phyloP scores from a whole-genome alignment of 2,329 filamentous ascomycete species.

The Neurospora crassa region DNA sequence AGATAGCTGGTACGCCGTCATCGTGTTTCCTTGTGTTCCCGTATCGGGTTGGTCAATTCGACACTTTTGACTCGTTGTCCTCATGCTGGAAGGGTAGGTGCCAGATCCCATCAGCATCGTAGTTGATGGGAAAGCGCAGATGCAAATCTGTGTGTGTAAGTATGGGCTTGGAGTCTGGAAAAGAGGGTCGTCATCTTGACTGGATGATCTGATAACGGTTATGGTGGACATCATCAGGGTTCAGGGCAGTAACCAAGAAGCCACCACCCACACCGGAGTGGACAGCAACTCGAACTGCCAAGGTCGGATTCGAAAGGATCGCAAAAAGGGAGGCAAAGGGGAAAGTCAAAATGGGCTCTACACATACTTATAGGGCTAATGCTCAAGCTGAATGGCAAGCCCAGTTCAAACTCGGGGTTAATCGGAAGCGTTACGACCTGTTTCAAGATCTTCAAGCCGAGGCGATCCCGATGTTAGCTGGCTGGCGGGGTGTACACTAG shows the following conservation, averaged over 20 bases:
- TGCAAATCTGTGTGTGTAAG: neutral
- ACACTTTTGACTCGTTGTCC: neutral
- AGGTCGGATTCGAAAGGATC: neutral
- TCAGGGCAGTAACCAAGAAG: neutral
- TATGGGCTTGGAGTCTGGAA: neutral
- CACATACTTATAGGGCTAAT: neutral
- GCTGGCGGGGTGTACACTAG: neutral
- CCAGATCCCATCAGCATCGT: neutral
- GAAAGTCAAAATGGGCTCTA: neutral
- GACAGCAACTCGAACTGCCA: neutral
- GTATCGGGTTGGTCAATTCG: neutral
- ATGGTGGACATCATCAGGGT: neutral
- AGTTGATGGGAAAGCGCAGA: neutral
- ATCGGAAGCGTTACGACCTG: constrained; percentile 1
- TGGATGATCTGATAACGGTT: neutral
- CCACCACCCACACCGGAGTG: neutral
- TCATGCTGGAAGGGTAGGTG: neutral
- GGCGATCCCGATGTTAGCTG: neutral
- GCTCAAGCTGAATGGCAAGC: neutral
- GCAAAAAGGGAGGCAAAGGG: neutral
- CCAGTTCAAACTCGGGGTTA: constrained; percentile 1
- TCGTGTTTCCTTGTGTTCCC: neutral
- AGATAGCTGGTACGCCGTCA: neutral
- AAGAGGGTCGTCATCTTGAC: neutral
- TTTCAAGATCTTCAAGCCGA: constrained; percentile 1